phyloP scores from a whole-genome alignment of 2,329 filamentous ascomycete species.

The Trichoderma semiorbis region DNA sequence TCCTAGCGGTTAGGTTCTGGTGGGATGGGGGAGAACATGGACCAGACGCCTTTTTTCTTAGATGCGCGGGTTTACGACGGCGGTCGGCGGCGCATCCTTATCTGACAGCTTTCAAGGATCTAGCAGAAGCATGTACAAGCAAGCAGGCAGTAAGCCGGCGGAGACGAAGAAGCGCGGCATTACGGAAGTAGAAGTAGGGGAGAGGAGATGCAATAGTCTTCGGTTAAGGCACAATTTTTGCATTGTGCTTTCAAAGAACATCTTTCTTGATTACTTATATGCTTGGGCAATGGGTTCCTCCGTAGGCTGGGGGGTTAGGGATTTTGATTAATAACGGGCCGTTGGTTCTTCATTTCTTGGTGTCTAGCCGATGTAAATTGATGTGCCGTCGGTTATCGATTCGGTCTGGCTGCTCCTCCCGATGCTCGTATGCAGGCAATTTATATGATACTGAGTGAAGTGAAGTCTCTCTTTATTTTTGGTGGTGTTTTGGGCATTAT shows the following conservation, averaged over 20 bases:
- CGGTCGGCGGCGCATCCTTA: neutral
- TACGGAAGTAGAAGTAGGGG: neutral
- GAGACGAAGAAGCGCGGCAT: neutral
- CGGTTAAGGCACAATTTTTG: neutral
- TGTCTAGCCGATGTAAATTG: neutral
- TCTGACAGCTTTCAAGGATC: neutral
- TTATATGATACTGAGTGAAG: neutral
- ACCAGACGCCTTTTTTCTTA: neutral
- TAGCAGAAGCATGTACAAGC: neutral
- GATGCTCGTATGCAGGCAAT: slow-evolving; percentile 11
- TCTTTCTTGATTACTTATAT: neutral
- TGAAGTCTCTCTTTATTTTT: neutral
- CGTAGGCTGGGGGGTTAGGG: neutral
- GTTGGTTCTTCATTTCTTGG: neutral
- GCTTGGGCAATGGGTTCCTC: neutral
- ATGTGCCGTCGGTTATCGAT: slow-evolving; percentile 11
- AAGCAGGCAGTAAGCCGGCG: neutral
- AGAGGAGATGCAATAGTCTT: neutral
- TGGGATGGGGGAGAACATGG: no score
- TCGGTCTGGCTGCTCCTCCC: neutral
- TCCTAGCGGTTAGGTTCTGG: no score
- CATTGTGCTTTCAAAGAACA: neutral
- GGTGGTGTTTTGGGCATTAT: neutral
- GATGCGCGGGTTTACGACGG: neutral
- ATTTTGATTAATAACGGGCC: neutral